Conservation (phyloP, 129 eudicot species). For the Logfia minima region DNA sequence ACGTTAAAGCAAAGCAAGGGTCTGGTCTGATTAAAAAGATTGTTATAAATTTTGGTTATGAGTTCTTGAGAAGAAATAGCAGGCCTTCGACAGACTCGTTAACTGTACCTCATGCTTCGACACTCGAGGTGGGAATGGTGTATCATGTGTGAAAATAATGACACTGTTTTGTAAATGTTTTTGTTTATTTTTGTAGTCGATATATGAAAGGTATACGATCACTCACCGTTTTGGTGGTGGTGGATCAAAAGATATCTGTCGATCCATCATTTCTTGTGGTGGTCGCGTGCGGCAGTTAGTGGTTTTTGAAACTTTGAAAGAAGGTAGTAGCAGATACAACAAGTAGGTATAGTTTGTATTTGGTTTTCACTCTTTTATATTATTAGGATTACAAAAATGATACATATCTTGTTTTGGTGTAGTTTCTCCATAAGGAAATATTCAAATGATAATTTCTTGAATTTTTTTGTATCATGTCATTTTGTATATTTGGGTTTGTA, state of each 20-base stretch:
- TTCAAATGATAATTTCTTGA: not conserved
- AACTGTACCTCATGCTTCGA: conserved; percentile 82
- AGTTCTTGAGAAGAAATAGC: conserved; percentile 73
- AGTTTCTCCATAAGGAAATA: conserved; percentile 3
- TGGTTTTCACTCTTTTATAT: conserved; percentile 1
- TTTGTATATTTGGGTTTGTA: not conserved
- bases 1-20: conserved; percentile 79
- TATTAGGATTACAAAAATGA: conserved; percentile 12
- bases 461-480: not conserved
- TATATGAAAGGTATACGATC: conserved; percentile 4
- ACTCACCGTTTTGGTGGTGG: conserved; percentile 9
- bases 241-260: conserved; percentile 8
- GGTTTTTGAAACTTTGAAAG: conserved; percentile 22
- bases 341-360: conserved; percentile 30
- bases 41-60: conserved; percentile 69
- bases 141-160: conserved; percentile 52
- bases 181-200: conserved; percentile 28
- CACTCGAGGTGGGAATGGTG: conserved; percentile 91
- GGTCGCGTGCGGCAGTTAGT: conserved; percentile 22
- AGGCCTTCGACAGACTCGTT: conserved; percentile 52
- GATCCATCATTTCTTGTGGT: conserved; percentile 23
- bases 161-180: conserved; percentile 26
- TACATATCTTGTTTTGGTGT: not conserved
- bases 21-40: conserved; percentile 61
- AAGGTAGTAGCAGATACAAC: conserved; percentile 16